A percentile compares a stretch with the other conserved stretches of the same genome.
These are phyloP conservation scores for Didymella exigua DNA, from an alignment of 2,329 filamentous ascomycete genomes.

Conservation along the genomic window DNA sequence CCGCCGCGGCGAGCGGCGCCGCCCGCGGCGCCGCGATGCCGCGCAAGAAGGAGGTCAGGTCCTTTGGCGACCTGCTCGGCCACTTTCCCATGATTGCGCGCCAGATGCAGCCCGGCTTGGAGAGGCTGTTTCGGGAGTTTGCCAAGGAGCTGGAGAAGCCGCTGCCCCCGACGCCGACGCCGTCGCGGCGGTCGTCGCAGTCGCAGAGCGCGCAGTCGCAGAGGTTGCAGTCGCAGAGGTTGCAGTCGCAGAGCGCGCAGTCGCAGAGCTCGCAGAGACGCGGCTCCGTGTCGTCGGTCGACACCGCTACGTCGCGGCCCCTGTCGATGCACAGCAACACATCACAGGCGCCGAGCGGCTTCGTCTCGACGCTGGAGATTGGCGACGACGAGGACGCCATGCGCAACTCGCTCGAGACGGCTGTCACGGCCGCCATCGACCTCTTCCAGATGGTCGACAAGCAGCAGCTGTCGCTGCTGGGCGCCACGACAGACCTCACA, in stretches of 20 bases:
- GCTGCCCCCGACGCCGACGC: constrained; percentile 71
- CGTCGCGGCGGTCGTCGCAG: constrained; percentile 41
- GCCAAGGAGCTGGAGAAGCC: constrained; percentile 83
- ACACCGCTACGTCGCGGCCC: constrained; percentile 34
- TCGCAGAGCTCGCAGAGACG: constrained; percentile 41
- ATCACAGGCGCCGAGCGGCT: constrained; percentile 45
- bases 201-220: no score
- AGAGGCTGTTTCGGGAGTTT: constrained; percentile 89
- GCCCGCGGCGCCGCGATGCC: constrained; percentile 51
- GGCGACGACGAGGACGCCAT: constrained; percentile 93
- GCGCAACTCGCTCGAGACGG: constrained; percentile 85
- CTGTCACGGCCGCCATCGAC: constrained; percentile 91
- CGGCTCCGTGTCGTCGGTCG: constrained; percentile 44
- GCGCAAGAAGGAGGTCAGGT: constrained; percentile 87
- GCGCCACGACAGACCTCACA: constrained; percentile 90
- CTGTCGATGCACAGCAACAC: constrained; percentile 47
- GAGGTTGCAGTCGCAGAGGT: no score
- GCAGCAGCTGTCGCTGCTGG: constrained; percentile 87
- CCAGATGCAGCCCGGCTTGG: constrained; percentile 92
- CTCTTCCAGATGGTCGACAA: constrained; percentile 96
- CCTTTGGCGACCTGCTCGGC: constrained; percentile 85
- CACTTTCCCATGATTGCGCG: constrained; percentile 94
- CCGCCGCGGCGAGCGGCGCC: constrained; percentile 24
- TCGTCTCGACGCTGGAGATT: constrained; percentile 61
- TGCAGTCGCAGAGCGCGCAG: no score